Evolutionary conservation across 108 stramenopile genomes (phyloP), one percentile per base, ranked within the genome.

Genomic region (Epithemia pelagica): DNA sequence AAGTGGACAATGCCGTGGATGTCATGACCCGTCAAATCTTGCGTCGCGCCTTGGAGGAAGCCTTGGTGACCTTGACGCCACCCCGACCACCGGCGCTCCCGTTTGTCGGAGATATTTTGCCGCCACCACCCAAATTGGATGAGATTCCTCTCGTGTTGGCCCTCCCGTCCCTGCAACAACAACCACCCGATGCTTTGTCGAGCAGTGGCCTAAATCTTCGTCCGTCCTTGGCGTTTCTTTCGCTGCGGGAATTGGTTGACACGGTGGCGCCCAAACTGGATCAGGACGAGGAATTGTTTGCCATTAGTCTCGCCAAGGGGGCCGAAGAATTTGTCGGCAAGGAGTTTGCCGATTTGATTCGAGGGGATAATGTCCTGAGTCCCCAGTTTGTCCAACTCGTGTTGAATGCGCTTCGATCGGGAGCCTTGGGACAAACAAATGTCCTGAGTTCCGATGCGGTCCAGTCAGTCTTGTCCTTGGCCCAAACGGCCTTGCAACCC

Each of bases 211-310:
- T 71, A 27, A 33, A 60, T 21, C 67, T 59, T 0, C 56, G 63
- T 32, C 76, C 80, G 37, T 71, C 73, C 2, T 54, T 83, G 3
- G 61, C 70, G 0, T 29, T 87, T 1, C 24, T 81, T 62, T 79
- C 82, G 7, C 61, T 87, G 54, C 81, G 79, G 54, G 76, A 92
- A 18, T 76, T 92, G 33, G 81, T 81, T 2, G 88, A 95, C 55
- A 56, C 72, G 25, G 77, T 83, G 46, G 90, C 89, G 24, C 94
- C 94, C 10, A 89, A 85, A 55, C 79, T 95, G 0, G 67, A 52
- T 30, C 83, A 90, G 33, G 86, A 90, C 24, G 94, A 95, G 58
- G 94, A 95, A 67, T 64, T 95, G 3, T 95, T 86, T 78, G 91
- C 94, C 29, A 65, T 95, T 28, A 75, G 85, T 54, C 64, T 94